A percentile compares a stretch with the other conserved stretches of the same genome.
Conservation (phyloP, 2,329 filamentous ascomycete genomes). For the Mariannaea sp. region DNA sequence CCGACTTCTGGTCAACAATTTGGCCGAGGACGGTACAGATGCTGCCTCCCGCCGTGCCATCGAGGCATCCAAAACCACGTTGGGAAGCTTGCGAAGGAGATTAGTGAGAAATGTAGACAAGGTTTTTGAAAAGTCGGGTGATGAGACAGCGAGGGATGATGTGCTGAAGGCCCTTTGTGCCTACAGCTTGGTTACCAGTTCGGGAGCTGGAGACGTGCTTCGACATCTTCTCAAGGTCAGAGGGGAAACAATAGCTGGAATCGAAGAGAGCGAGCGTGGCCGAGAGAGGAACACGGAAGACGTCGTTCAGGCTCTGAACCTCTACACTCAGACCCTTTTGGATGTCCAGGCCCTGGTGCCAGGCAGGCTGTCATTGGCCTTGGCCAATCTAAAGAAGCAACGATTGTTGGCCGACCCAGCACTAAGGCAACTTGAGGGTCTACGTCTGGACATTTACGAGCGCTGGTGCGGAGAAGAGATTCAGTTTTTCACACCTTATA, state of each 20-base stretch:
- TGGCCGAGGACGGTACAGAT: slow-evolving; percentile 57
- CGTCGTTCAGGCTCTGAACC: slow-evolving; percentile 67
- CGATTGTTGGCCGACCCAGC: slow-evolving; percentile 74
- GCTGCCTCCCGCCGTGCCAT: slow-evolving; percentile 48
- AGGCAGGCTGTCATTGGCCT: slow-evolving; percentile 68
- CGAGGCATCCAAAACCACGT: slow-evolving; percentile 65
- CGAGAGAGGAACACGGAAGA: slow-evolving; percentile 48
- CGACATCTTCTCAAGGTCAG: slow-evolving; percentile 78
- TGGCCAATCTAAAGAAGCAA: slow-evolving; percentile 70
- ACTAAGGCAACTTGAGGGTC: slow-evolving; percentile 67
- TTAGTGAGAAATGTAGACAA: slow-evolving; percentile 72
- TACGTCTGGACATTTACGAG: slow-evolving; percentile 78
- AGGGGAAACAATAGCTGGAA: slow-evolving; percentile 68
- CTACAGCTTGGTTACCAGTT: slow-evolving; percentile 80
- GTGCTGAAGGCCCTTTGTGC: slow-evolving; percentile 79
- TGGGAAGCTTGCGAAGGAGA: slow-evolving; percentile 65
- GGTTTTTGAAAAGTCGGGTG: slow-evolving; percentile 67
- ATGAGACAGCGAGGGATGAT: slow-evolving; percentile 51
- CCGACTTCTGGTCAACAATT: slow-evolving; percentile 73
- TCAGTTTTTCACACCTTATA: slow-evolving; percentile 83
- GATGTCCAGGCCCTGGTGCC: slow-evolving; percentile 80
- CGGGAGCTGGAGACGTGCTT: slow-evolving; percentile 77
- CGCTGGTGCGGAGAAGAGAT: slow-evolving; percentile 85
- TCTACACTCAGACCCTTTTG: slow-evolving; percentile 78
- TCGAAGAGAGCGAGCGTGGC: slow-evolving; percentile 57